phyloP scores from a whole-genome alignment of 805 yeast genomes.

The Candida wancherniae region DNA sequence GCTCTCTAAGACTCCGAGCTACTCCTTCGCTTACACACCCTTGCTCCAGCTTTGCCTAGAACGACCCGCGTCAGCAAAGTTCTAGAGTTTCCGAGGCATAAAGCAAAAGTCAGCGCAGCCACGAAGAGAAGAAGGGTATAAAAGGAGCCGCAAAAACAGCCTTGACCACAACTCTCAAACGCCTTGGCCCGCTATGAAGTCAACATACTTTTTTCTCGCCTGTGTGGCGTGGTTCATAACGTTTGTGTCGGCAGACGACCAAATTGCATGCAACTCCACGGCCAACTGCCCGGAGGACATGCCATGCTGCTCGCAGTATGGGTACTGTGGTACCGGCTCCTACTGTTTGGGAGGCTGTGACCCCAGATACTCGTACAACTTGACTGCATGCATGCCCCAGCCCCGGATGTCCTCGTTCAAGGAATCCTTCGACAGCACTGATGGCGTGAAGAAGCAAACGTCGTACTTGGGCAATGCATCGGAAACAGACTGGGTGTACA shows the following conservation, averaged over 20 bases:
- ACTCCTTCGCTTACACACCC: too few species aligned
- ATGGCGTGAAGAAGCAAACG: conserved; percentile 20
- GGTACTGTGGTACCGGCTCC: conserved; percentile 72
- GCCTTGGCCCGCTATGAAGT: too few species aligned
- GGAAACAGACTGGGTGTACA: conserved; percentile 64
- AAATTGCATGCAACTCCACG: conserved; percentile 46
- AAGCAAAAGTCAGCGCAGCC: too few species aligned
- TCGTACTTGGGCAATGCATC: conserved; percentile 67
- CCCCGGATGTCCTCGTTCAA: conserved; percentile 59
- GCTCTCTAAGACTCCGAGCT: too few species aligned
- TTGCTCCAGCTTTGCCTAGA: too few species aligned
- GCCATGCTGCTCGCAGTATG: conserved; percentile 88
- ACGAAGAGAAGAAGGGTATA: too few species aligned
- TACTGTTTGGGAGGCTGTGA: conserved; percentile 88
- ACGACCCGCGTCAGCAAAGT: too few species aligned
- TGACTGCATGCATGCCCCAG: conserved; percentile 78
- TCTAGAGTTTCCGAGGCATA: too few species aligned
- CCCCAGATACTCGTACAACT: conserved; percentile 60
- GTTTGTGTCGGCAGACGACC: conserved; percentile 9
- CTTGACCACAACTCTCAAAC: too few species aligned
- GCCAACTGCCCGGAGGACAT: conserved; percentile 61
- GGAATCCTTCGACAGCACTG: conserved; percentile 38
- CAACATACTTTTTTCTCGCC: too few species aligned
- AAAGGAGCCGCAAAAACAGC: too few species aligned
- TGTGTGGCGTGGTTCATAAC: conserved; percentile 5